A percentile compares a stretch with the other conserved stretches of the same genome.
Conservation (phyloP, 192 early-diverging fungal genomes). For the Kickxella alabastrina region DNA sequence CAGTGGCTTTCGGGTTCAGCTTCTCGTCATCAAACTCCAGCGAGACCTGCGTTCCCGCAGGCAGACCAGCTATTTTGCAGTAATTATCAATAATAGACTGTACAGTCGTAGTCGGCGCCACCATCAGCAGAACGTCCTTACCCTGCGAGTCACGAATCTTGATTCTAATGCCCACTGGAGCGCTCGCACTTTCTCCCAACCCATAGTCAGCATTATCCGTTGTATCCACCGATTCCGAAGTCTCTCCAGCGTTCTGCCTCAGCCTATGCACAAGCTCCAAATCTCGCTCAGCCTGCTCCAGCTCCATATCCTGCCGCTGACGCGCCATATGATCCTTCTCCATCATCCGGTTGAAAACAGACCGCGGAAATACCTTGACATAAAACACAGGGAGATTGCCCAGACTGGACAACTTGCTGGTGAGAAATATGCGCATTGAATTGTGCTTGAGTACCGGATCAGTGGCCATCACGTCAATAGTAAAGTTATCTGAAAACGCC, state of each 20-base stretch:
- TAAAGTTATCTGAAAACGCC: slow-evolving; percentile 27
- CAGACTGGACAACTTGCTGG: slow-evolving; percentile 23
- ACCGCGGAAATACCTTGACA: slow-evolving; percentile 30
- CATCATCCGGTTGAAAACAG: slow-evolving; percentile 27
- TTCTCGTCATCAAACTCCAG: slow-evolving; percentile 59
- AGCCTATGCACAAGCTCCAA: slow-evolving; percentile 23
- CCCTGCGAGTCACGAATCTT: slow-evolving; percentile 32
- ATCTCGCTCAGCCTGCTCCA: slow-evolving; percentile 23
- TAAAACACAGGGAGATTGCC: slow-evolving; percentile 27
- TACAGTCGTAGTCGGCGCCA: slow-evolving; percentile 34
- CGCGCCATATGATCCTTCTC: slow-evolving; percentile 26
- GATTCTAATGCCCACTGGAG: slow-evolving; percentile 21
- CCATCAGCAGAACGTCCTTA: slow-evolving; percentile 33
- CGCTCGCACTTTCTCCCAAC: slow-evolving; percentile 2
- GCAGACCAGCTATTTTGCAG: slow-evolving; percentile 29
- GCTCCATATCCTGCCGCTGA: slow-evolving; percentile 14
- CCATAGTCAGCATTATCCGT: slow-evolving; percentile 1
- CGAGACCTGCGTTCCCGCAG: slow-evolving; percentile 2
- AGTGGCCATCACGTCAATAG: slow-evolving; percentile 22
- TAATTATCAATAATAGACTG: slow-evolving; percentile 52
- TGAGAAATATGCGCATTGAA: slow-evolving; percentile 32
- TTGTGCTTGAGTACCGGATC: slow-evolving; percentile 35
- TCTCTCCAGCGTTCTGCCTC: slow-evolving; percentile 3
- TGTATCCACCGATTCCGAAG: background rate
- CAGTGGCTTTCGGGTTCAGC: slow-evolving; percentile 37